Evolutionary conservation across 768 basidiomycete species (phyloP).

Genomic region (Naematelia aurantialba): DNA sequence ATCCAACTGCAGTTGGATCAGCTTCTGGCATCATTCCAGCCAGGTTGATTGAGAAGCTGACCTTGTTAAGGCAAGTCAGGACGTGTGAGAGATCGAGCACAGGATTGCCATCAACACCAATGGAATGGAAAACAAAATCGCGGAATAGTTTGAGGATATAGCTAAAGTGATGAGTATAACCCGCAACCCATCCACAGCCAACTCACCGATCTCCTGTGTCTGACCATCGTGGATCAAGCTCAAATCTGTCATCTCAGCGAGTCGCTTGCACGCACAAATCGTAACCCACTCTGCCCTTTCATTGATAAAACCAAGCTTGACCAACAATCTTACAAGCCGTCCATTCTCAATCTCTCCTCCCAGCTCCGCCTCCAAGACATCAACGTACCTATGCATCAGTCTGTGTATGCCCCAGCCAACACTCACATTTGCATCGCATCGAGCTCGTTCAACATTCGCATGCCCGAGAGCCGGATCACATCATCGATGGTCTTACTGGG

Average conservation of each 20-base stretch:
- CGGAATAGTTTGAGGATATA: slow-evolving; percentile 98
- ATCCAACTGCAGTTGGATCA: slow-evolving; percentile 66
- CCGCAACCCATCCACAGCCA: not conserved
- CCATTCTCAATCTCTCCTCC: slow-evolving; percentile 90
- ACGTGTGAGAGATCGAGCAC: slow-evolving; percentile 88
- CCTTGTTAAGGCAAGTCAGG: slow-evolving; percentile 88
- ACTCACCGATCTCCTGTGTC: slow-evolving; percentile 82
- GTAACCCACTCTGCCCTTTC: slow-evolving; percentile 89
- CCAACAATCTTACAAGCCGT: slow-evolving; percentile 77
- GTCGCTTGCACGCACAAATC: not conserved
- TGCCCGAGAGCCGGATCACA: slow-evolving; percentile 73
- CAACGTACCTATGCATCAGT: slow-evolving; percentile 61
- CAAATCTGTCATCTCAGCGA: slow-evolving; percentile 60
- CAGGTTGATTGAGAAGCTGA: slow-evolving; percentile 43
- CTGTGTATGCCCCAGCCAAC: slow-evolving; percentile 7
- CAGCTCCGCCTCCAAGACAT: slow-evolving; percentile 77
- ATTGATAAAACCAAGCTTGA: slow-evolving; percentile 97
- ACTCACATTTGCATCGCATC: slow-evolving; percentile 75
- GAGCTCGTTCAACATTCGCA: slow-evolving; percentile 69
- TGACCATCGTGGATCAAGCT: slow-evolving; percentile 94
- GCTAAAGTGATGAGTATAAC: slow-evolving; percentile 9
- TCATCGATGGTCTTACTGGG: slow-evolving; percentile 69
- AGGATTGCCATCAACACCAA: slow-evolving; percentile 83
- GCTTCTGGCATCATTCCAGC: not conserved
- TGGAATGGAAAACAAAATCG: slow-evolving; percentile 96